These are phyloP conservation scores for Ensete glaucum DNA, from an alignment of 176 grass and related monocot species.

Conservation along the genomic window DNA sequence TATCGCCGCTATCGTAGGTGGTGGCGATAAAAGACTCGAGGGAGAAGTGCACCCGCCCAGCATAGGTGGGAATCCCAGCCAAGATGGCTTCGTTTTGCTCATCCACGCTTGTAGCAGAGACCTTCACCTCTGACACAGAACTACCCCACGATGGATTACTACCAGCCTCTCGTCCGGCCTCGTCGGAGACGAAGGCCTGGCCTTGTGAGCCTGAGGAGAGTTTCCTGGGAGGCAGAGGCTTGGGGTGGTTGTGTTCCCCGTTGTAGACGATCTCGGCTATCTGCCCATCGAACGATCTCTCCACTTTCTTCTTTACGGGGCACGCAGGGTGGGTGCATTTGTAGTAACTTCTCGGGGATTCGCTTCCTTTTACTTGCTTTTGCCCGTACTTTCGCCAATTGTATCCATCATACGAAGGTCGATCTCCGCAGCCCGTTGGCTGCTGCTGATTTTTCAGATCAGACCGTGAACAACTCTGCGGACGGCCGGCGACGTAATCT, in stretches of 20 bases:
- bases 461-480: background rate
- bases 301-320: conserved; percentile 12
- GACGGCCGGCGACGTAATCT: background rate
- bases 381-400: conserved; percentile 19
- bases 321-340: conserved; percentile 8
- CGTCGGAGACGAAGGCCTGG: background rate
- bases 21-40: no score
- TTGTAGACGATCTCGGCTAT: conserved; percentile 14
- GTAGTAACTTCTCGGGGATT: conserved; percentile 10
- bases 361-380: conserved; percentile 14
- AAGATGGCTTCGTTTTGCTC: no score
- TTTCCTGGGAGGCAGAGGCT: conserved; percentile 8
- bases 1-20: no score
- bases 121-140: background rate
- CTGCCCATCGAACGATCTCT: conserved; percentile 6
- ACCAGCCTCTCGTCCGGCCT: background rate
- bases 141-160: background rate
- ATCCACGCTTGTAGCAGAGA: no score
- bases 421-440: background rate
- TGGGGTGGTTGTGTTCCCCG: conserved; percentile 12
- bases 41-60: no score
- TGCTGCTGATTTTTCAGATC: conserved; percentile 4
- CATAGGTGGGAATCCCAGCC: no score
- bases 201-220: background rate
- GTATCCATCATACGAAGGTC: conserved; percentile 6